Evolutionary conservation across 2,329 filamentous ascomycete genomes (phyloP).

Genomic region (Dactylellina cionopaga): DNA sequence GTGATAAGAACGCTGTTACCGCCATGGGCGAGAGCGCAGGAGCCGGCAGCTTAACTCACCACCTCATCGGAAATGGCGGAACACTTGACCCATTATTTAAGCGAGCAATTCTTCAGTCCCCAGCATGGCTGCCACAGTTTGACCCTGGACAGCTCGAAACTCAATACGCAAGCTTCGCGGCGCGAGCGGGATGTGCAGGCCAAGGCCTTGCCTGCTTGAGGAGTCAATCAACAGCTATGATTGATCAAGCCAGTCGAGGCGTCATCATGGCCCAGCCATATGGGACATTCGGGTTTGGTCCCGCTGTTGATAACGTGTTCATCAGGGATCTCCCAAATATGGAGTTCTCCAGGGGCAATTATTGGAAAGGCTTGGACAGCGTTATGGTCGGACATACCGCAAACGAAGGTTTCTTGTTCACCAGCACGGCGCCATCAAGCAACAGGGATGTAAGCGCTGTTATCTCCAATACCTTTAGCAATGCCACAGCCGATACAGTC

Average conservation of each 20-base stretch:
- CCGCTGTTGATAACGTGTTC: slow-evolving; percentile 59
- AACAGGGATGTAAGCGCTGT: slow-evolving; percentile 52
- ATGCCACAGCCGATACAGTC: slow-evolving; percentile 34
- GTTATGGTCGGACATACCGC: slow-evolving; percentile 59
- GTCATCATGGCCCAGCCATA: slow-evolving; percentile 56
- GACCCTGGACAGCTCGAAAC: slow-evolving; percentile 44
- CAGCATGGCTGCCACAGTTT: slow-evolving; percentile 56
- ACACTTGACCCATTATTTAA: slow-evolving; percentile 63
- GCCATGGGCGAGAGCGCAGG: slow-evolving; percentile 67
- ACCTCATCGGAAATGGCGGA: slow-evolving; percentile 64
- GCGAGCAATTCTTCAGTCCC: slow-evolving; percentile 59
- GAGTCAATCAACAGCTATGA: slow-evolving; percentile 51
- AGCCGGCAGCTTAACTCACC: slow-evolving; percentile 66
- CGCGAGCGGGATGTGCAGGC: slow-evolving; percentile 58
- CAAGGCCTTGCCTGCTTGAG: slow-evolving; percentile 59
- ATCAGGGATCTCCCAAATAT: slow-evolving; percentile 59
- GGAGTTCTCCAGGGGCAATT: slow-evolving; percentile 59
- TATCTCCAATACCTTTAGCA: slow-evolving; percentile 56
- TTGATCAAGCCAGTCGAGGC: slow-evolving; percentile 57
- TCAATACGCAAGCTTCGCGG: slow-evolving; percentile 54
- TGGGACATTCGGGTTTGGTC: slow-evolving; percentile 59
- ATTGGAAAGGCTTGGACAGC: slow-evolving; percentile 59
- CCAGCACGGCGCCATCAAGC: slow-evolving; percentile 53
- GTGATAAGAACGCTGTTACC: slow-evolving; percentile 64
- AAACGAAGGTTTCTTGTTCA: slow-evolving; percentile 59